Percentiles rank a stretch among this genome's conserved stretches.
Evolutionary conservation across 2,329 filamentous ascomycete genomes (phyloP).

Genomic region (Aureobasidium sp.): DNA sequence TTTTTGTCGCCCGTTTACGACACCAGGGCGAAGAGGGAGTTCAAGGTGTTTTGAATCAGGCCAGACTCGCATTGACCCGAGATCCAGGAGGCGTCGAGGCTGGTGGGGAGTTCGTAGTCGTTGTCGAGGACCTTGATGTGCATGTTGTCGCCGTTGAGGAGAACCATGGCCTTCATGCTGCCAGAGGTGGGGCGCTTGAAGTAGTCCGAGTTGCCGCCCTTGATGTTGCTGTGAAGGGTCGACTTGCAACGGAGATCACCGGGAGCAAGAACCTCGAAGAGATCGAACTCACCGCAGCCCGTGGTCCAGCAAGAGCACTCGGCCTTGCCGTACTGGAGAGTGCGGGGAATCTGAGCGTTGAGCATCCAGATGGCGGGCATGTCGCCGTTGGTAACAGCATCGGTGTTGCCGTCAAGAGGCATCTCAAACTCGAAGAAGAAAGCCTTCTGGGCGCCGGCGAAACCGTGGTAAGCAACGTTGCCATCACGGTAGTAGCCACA

Average conservation of each 20-base stretch:
- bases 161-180: conserved; percentile 55
- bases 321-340: conserved; percentile 54
- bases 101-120: conserved; percentile 29
- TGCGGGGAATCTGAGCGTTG: conserved; percentile 63
- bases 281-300: conserved; percentile 67
- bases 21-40: conserved; percentile 30
- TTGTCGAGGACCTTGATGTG: conserved; percentile 45
- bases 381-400: conserved; percentile 31
- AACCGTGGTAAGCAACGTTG: conserved; percentile 52
- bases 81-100: conserved; percentile 28
- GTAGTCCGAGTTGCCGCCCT: conserved; percentile 61
- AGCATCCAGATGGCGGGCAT: conserved; percentile 70
- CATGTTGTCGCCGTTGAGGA: conserved; percentile 49
- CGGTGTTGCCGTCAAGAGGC: conserved; percentile 50
- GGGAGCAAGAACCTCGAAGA: conserved; percentile 60
- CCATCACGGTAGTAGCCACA: conserved; percentile 28
- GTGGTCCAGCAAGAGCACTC: conserved; percentile 63
- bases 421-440: conserved; percentile 69
- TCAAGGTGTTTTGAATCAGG: conserved; percentile 24
- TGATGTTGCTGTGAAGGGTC: conserved; percentile 55
- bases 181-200: conserved; percentile 54
- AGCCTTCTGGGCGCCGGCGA: conserved; percentile 58
- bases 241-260: conserved; percentile 61
- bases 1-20: background rate
- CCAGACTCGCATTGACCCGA: conserved; percentile 27